Evolutionary conservation across 768 basidiomycete genomes (phyloP).

Genomic region (Rhodotorula graminis): DNA sequence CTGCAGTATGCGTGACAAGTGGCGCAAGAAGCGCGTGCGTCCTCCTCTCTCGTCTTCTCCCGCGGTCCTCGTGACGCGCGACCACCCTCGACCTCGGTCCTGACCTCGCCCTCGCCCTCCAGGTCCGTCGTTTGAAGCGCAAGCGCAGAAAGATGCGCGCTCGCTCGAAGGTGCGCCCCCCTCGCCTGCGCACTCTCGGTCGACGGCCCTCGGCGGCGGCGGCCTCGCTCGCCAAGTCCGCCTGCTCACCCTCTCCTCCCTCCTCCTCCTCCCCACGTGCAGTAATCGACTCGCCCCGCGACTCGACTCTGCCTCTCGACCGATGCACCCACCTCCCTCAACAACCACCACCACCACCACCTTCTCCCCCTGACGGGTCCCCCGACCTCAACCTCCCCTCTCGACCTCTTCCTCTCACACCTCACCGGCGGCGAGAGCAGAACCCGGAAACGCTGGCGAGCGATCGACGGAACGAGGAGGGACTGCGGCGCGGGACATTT

Average conservation of each 20-base stretch:
- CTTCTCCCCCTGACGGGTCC: background rate
- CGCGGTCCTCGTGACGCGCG: background rate
- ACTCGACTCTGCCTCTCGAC: conserved; percentile 2
- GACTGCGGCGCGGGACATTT: too few relatives aligned
- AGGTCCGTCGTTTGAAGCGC: conserved; percentile 35
- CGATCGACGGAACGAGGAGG: too few relatives aligned
- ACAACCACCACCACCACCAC: background rate
- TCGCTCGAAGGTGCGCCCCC: conserved; percentile 26
- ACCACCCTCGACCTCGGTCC: background rate
- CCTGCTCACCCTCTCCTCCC: background rate
- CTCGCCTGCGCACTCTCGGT: background rate
- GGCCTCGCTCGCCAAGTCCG: background rate
- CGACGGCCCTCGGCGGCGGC: background rate
- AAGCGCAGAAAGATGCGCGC: conserved; percentile 40
- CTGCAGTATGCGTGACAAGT: conserved; percentile 40
- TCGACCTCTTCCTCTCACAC: background rate
- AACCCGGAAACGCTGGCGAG: too few relatives aligned
- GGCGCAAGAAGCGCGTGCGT: conserved; percentile 40
- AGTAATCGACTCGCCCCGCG: conserved; percentile 34
- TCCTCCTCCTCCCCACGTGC: background rate
- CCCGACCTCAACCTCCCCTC: background rate
- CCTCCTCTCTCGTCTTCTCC: background rate
- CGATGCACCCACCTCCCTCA: background rate
- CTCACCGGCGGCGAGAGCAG: too few relatives aligned
- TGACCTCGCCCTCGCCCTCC: background rate